Evolutionary conservation across 176 grass and related monocot species (phyloP).

Genomic region (Ensete ventricosum): DNA sequence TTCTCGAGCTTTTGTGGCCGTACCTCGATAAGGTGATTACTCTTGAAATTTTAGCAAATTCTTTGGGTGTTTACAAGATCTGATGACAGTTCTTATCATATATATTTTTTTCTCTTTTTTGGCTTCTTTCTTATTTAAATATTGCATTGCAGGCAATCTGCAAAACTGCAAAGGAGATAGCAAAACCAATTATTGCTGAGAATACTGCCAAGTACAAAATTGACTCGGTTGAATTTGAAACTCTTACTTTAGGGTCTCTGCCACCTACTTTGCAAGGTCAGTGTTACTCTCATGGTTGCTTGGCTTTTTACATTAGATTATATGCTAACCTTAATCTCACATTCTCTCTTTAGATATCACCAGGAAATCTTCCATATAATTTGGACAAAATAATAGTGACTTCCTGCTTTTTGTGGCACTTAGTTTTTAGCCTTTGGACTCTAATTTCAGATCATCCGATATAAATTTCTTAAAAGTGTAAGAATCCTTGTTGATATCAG

Average conservation of each 20-base stretch:
- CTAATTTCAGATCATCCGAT: too few species aligned
- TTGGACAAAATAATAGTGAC: neutral
- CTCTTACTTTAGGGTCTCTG: constrained; percentile 76
- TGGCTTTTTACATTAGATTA: neutral
- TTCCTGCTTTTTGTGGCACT: too few species aligned
- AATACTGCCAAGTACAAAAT: constrained; percentile 86
- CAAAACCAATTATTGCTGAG: constrained; percentile 90
- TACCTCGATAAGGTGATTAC: constrained; percentile 68
- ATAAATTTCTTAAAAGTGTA: too few species aligned
- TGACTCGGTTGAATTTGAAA: constrained; percentile 86
- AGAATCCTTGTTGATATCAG: too few species aligned
- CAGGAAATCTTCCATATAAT: neutral
- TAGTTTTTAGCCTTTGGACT: too few species aligned
- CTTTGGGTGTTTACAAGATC: too few species aligned
- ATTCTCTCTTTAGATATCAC: too few species aligned
- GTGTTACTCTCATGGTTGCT: constrained; percentile 9
- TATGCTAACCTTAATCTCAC: neutral
- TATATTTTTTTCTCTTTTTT: neutral
- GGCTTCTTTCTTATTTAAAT: neutral
- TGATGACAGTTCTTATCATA: too few species aligned
- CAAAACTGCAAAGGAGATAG: constrained; percentile 78
- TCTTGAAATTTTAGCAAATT: too few species aligned
- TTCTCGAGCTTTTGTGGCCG: constrained; percentile 85
- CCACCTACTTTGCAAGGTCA: constrained; percentile 95
- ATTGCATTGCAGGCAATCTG: constrained; percentile 57